Evolutionary conservation across 306 rosid genomes (phyloP), one percentile per base, ranked within the genome.

Genomic region (Ziziphus jujuba): DNA sequence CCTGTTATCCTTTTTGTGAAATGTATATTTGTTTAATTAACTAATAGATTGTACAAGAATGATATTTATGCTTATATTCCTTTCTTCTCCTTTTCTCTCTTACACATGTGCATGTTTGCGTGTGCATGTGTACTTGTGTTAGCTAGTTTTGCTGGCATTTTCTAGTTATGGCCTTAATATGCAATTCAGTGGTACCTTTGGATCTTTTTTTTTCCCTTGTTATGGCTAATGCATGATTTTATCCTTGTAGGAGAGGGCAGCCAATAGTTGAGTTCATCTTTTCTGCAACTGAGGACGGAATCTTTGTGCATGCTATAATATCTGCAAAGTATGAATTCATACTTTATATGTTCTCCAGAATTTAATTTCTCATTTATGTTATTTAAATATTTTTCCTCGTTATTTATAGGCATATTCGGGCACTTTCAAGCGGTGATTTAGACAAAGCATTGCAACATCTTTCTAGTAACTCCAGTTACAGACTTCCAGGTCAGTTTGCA

Each of bases 221-320:
- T 53, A 63, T 72, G 60, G 57, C 71, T 77, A 52, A 79, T 75
- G 66, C 67, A n/a, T 83, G 61, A 75, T 69, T 71, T 22, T 65
- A 60, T 58, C 74, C 63, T 77, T 75, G 63, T 84, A 92, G 98
- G 87, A 88, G 88, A 83, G 99, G 99, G 54, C 96, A 85, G 66
- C 97, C 95, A 51, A 83, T 84, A 6, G 50, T 93, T 62, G 99
- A 93, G 75, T 93, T 93, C 80, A 74, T 85, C 54, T 90, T 93
- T 90, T 77, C 97, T 81, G 97, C 96, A 47, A 88, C 89, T 11
- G 96, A 90, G 72, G 99, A 93, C 79, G 96, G 96, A 67, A 80
- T 93, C 66, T 88, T 86, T 71, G 81, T 90, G 67, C 97, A 93
- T 75, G 97, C 77, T 69, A 73, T 90, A 59, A 84, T 88, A 51